Conservation (phyloP, 2,329 filamentous ascomycete genomes). For the Nigrospora oryzae region DNA sequence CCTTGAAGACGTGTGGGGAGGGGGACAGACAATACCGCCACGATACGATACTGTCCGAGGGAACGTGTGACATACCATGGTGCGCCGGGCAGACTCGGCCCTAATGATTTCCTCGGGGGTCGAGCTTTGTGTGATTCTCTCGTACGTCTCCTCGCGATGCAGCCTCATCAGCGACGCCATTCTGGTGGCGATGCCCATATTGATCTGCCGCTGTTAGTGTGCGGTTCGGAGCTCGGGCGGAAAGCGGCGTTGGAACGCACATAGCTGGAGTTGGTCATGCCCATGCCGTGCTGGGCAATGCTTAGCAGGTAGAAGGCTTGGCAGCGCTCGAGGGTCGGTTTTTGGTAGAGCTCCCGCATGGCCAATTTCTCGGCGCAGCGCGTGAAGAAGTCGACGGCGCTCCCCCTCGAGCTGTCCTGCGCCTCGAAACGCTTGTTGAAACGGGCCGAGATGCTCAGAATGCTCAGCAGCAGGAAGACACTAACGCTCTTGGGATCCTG, state of each 20-base stretch:
- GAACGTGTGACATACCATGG: conserved; percentile 27
- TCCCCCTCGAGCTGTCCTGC: conserved; percentile 21
- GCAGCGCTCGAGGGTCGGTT: conserved; percentile 44
- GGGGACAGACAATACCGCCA: too few species aligned
- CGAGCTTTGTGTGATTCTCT: conserved; percentile 26
- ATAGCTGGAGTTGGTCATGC: conserved; percentile 42
- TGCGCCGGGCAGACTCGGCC: conserved; percentile 48
- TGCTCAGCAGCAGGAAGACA: conserved; percentile 44
- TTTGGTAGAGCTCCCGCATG: conserved; percentile 39
- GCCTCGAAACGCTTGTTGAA: conserved; percentile 39
- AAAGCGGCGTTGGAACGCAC: conserved; percentile 24
- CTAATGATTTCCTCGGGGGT: conserved; percentile 35
- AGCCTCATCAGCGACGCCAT: conserved; percentile 48
- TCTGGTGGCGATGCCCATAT: conserved; percentile 46
- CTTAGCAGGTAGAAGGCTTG: conserved; percentile 52
- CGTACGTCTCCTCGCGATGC: conserved; percentile 47
- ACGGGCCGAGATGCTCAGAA: conserved; percentile 48
- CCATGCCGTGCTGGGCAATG: conserved; percentile 50
- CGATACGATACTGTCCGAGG: not conserved
- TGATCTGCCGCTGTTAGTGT: conserved; percentile 31
- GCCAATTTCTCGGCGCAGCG: conserved; percentile 39
- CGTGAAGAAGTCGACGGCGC: conserved; percentile 45
- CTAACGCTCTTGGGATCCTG: conserved; percentile 39
- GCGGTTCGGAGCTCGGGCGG: not conserved
- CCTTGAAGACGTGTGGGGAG: too few species aligned